These are phyloP conservation scores for Aspergillus pseudoterreus DNA, from an alignment of 2,329 filamentous ascomycete genomes.

Conservation along the genomic window DNA sequence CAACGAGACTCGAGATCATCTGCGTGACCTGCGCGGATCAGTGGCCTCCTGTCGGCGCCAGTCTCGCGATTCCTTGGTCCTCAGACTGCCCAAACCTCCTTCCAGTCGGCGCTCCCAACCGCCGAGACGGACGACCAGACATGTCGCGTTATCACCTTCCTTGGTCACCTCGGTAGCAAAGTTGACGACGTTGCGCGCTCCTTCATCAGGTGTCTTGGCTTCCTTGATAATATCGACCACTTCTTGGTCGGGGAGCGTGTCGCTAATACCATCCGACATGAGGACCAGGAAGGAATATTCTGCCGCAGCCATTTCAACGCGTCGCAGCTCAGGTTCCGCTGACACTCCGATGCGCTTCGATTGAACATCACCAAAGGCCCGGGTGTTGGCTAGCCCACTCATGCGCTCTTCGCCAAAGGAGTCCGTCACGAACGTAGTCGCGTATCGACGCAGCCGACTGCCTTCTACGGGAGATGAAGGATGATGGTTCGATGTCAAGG, in stretches of 20 bases:
- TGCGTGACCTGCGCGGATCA: slow-evolving; percentile 71
- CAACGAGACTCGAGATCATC: slow-evolving; percentile 14
- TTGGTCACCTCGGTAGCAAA: slow-evolving; percentile 82
- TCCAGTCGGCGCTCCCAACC: slow-evolving; percentile 65
- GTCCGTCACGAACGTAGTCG: slow-evolving; percentile 84
- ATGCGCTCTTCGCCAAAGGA: slow-evolving; percentile 97
- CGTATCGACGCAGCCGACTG: slow-evolving; percentile 77
- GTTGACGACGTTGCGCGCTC: slow-evolving; percentile 70
- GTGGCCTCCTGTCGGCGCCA: slow-evolving; percentile 75
- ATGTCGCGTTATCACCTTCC: slow-evolving; percentile 62
- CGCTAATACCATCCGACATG: slow-evolving; percentile 83
- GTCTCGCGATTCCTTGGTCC: slow-evolving; percentile 87
- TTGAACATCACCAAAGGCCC: slow-evolving; percentile 87
- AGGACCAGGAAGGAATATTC: slow-evolving; percentile 88
- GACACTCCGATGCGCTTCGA: slow-evolving; percentile 91
- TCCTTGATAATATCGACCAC: slow-evolving; percentile 96
- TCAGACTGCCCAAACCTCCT: slow-evolving; percentile 81
- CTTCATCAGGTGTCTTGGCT: slow-evolving; percentile 84
- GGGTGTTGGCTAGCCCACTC: slow-evolving; percentile 86
- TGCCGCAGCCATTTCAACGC: slow-evolving; percentile 73
- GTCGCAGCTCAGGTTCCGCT: slow-evolving; percentile 84
- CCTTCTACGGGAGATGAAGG: slow-evolving; percentile 83
- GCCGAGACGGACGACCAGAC: slow-evolving; percentile 59
- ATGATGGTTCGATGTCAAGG: slow-evolving; percentile 87
- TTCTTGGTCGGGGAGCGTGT: slow-evolving; percentile 84